Evolutionary conservation across 306 rosid genomes (phyloP).

Genomic region (Benincasa hispida): DNA sequence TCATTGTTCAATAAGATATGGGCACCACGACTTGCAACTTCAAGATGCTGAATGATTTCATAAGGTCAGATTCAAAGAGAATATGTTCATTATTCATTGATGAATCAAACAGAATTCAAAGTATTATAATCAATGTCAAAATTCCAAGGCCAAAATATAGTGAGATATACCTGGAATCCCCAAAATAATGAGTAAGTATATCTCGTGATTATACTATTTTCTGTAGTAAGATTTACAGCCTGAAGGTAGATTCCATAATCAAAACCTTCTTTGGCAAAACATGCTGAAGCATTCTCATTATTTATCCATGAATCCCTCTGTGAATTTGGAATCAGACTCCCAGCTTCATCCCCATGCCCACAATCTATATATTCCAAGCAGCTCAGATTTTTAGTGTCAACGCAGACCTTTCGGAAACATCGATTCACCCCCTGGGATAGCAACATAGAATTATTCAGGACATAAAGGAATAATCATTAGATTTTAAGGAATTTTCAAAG

Average conservation of each 20-base stretch:
- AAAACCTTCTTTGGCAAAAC: slow-evolving; percentile 25
- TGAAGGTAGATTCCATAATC: slow-evolving; percentile 39
- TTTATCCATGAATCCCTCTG: neutral
- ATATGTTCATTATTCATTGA: neutral
- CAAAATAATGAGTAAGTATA: slow-evolving; percentile 62
- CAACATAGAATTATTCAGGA: slow-evolving; percentile 11
- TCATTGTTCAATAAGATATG: neutral
- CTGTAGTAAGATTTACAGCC: slow-evolving; percentile 47
- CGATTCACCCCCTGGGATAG: slow-evolving; percentile 62
- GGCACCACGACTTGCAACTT: neutral
- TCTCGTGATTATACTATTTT: slow-evolving; percentile 29
- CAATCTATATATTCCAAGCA: slow-evolving; percentile 55
- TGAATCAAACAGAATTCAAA: neutral
- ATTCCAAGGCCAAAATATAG: neutral
- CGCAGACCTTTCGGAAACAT: slow-evolving; percentile 57
- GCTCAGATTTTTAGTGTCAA: accelerated
- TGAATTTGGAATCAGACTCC: neutral
- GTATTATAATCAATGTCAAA: neutral
- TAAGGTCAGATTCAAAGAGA: neutral
- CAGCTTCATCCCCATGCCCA: slow-evolving; percentile 23
- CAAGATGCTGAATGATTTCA: neutral
- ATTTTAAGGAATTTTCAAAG: neutral
- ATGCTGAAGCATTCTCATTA: slow-evolving; percentile 11
- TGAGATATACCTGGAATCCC: slow-evolving; percentile 74
- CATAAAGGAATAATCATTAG: neutral